Conservation (phyloP, 345 rosid species). For the Hibiscus tridactylites region DNA sequence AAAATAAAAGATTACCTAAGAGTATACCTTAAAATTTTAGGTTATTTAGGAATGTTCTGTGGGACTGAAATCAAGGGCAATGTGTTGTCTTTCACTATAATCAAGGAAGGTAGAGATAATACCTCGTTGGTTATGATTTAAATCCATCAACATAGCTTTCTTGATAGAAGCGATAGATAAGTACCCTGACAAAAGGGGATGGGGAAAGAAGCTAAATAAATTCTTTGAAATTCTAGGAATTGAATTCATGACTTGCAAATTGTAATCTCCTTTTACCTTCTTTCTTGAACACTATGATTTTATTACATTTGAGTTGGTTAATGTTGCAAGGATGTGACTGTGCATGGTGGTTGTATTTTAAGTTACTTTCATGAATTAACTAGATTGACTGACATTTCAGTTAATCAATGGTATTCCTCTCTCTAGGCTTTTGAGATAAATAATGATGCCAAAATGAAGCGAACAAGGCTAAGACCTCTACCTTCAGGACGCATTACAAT, state of each 20-base stretch:
- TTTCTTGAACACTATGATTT: too few species aligned
- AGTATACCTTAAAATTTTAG: not conserved
- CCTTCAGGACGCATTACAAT: constrained; percentile 74
- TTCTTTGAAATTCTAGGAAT: not conserved
- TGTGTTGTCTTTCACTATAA: not conserved
- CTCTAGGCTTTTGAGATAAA: constrained; percentile 67
- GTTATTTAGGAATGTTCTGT: not conserved
- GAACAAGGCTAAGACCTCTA: constrained; percentile 75
- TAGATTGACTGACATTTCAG: too few species aligned
- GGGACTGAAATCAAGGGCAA: not conserved
- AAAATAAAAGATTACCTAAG: not conserved
- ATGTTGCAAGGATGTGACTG: too few species aligned
- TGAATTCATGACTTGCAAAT: not conserved
- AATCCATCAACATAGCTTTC: not conserved
- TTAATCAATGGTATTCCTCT: too few species aligned
- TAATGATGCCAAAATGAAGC: constrained; percentile 90
- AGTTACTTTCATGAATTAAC: too few species aligned
- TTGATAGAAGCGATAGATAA: not conserved
- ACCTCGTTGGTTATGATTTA: not conserved
- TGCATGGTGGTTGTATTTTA: too few species aligned
- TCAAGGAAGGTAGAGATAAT: not conserved
- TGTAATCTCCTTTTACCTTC: not conserved
- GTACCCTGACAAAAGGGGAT: not conserved
- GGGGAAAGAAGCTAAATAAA: not conserved
- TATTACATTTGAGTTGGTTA: too few species aligned